These are phyloP conservation scores for Candida tunisiensis DNA, from an alignment of 1,139 yeast species.

Conservation along the genomic window DNA sequence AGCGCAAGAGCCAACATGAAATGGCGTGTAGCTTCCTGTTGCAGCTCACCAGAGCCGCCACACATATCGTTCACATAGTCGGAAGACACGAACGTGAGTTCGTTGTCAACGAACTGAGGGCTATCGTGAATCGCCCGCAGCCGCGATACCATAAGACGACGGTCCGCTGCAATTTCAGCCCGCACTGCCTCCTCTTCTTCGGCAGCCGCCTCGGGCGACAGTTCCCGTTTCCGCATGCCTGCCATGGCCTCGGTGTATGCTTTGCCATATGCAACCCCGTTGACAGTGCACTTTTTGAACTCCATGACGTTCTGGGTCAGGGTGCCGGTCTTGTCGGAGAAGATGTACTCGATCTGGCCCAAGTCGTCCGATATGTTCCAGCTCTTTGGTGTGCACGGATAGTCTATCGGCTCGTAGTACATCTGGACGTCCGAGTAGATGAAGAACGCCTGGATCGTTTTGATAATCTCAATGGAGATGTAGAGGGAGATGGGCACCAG, in stretches of 20 bases:
- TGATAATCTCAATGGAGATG: constrained; percentile 87
- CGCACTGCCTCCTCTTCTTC: constrained; percentile 50
- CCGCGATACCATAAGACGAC: constrained; percentile 42
- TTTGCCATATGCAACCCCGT: constrained; percentile 77
- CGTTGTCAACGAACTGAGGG: constrained; percentile 44
- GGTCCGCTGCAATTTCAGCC: constrained; percentile 44
- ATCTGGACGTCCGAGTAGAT: constrained; percentile 76
- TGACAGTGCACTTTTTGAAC: constrained; percentile 80
- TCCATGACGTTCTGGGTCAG: constrained; percentile 95
- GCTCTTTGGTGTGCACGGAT: constrained; percentile 90
- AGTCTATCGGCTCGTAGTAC: constrained; percentile 75
- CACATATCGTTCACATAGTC: constrained; percentile 38
- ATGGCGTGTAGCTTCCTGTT: constrained; percentile 47
- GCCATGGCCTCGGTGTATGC: constrained; percentile 95
- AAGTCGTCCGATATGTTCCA: constrained; percentile 97
- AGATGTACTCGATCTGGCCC: constrained; percentile 91
- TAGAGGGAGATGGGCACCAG: constrained; percentile 91
- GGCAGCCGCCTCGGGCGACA: constrained; percentile 48
- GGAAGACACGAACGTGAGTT: constrained; percentile 65
- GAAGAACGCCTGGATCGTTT: constrained; percentile 86
- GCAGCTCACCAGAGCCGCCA: constrained; percentile 34
- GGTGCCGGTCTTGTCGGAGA: constrained; percentile 95
- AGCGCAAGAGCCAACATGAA: constrained; percentile 81
- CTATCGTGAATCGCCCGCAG: constrained; percentile 32
- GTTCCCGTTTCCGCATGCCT: constrained; percentile 71